Evolutionary conservation across 2,329 filamentous ascomycete genomes (phyloP), one percentile per base, ranked within the genome.

Genomic region (Meredithiella fracta): DNA sequence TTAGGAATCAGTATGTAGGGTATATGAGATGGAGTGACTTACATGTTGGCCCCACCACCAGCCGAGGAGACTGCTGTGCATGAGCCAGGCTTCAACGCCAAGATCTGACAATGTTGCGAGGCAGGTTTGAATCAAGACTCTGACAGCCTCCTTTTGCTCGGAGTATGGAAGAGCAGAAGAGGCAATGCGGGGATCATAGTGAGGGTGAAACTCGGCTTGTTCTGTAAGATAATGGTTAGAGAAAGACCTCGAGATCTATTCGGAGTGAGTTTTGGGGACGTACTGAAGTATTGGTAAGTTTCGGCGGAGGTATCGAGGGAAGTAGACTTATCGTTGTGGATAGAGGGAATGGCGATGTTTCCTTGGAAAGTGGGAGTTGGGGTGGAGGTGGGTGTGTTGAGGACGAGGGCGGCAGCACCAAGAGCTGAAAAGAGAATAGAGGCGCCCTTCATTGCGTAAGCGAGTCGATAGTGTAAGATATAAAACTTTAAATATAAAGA

Each of bases 11-110:
- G 17, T 26, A n/a, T n/a, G n/a, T 17, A 22, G 25, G 25, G 15
- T 52, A 29, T 14, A 34, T 38, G 31, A n/a, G 22, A 26, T 20
- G 17, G 23, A 38, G 23, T 29, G 9, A 60, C 62, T 64, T 64
- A 68, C 69, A 65, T 69, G 71, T 51, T 72, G 72, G 62, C 86
- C 87, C 86, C 86, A 91, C 85, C 85, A 91, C 86, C 86, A 92
- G 5, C 86, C 86, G 31, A 92, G 71, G 29, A 91, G 70, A n/a
- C 83, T 85, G n/a, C 85, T 84, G 64, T 91, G 86, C 63, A 86
- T 85, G 59, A 91, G 77, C 86, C 86, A 91, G 4, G 86, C 89
- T 66, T 90, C 82, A 58, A 89, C 67, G 1, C 79, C 76, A 29
- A 86, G 72, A 38, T 79, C 75, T 51, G 73, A 70, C 63, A 85